Percentiles rank a stretch among this genome's conserved stretches.
These are phyloP conservation scores for Mucor plumbeus DNA, from an alignment of 371 early-diverging fungal species.

Conservation along the genomic window DNA sequence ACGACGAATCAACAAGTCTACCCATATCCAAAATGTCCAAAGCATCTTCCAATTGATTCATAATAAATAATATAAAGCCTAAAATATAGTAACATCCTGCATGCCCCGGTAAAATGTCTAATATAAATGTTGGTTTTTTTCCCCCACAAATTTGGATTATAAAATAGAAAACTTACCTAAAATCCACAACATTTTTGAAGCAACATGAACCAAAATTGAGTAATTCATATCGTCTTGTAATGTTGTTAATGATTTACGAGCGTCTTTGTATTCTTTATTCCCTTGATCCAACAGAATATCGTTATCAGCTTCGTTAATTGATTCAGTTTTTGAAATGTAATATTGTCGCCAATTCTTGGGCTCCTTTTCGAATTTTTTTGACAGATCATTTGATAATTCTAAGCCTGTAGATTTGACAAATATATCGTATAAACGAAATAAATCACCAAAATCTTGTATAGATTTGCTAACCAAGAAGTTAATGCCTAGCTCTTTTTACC, in stretches of 20 bases:
- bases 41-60: conserved; percentile 58
- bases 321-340: conserved; percentile 41
- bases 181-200: conserved; percentile 59
- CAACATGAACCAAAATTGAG: conserved; percentile 48
- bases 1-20: conserved; percentile 52
- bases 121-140: not conserved
- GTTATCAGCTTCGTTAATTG: conserved; percentile 38
- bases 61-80: conserved; percentile 54
- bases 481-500: not conserved
- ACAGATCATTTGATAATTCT: conserved; percentile 47
- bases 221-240: conserved; percentile 54
- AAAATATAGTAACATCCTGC: conserved; percentile 65
- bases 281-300: conserved; percentile 47
- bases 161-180: conserved; percentile 41
- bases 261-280: conserved; percentile 49
- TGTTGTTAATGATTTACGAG: conserved; percentile 47
- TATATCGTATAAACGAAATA: conserved; percentile 55
- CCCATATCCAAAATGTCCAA: conserved; percentile 57
- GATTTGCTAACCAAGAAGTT: conserved; percentile 42
- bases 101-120: conserved; percentile 59
- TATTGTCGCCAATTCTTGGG: conserved; percentile 54
- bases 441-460: conserved; percentile 59
- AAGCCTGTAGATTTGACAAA: conserved; percentile 52
- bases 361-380: conserved; percentile 44
- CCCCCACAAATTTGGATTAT: not conserved